These are phyloP conservation scores for Avena insularis DNA, from an alignment of 176 grass and related monocot genomes.

Conservation along the genomic window DNA sequence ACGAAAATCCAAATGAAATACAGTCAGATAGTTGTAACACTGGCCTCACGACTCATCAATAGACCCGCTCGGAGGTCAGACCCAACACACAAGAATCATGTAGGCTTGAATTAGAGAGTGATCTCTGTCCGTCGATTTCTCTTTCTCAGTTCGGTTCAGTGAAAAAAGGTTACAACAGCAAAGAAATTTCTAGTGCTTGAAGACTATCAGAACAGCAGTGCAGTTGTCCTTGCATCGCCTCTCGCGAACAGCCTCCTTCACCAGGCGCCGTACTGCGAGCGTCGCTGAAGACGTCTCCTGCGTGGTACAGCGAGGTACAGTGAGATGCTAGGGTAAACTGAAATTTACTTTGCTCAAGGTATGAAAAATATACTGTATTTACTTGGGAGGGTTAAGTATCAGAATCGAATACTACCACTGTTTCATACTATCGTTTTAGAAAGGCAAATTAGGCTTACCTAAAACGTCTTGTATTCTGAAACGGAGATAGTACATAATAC, in stretches of 20 bases:
- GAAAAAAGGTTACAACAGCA: background rate
- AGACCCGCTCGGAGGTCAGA: background rate
- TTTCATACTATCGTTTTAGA: too few relatives aligned
- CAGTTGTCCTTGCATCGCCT: constrained; percentile 96
- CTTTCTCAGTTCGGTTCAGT: background rate
- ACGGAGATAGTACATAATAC: too few relatives aligned
- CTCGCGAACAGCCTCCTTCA: constrained; percentile 86
- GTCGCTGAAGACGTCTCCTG: constrained; percentile 78
- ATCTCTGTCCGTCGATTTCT: background rate
- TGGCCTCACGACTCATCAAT: background rate
- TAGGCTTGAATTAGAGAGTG: background rate
- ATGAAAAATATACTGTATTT: background rate
- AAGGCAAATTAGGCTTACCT: too few relatives aligned
- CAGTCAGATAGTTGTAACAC: background rate
- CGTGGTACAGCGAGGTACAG: background rate
- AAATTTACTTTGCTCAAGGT: background rate
- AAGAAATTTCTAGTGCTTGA: constrained; percentile 53
- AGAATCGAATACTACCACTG: background rate
- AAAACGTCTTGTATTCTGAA: too few relatives aligned
- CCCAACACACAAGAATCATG: constrained; percentile 3
- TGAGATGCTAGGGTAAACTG: background rate
- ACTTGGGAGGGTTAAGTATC: background rate
- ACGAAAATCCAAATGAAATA: background rate
- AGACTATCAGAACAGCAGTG: constrained; percentile 78
- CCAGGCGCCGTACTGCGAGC: constrained; percentile 68